Conservation (phyloP, 164 flowering plant genomes). For the Platanus orientalis region DNA sequence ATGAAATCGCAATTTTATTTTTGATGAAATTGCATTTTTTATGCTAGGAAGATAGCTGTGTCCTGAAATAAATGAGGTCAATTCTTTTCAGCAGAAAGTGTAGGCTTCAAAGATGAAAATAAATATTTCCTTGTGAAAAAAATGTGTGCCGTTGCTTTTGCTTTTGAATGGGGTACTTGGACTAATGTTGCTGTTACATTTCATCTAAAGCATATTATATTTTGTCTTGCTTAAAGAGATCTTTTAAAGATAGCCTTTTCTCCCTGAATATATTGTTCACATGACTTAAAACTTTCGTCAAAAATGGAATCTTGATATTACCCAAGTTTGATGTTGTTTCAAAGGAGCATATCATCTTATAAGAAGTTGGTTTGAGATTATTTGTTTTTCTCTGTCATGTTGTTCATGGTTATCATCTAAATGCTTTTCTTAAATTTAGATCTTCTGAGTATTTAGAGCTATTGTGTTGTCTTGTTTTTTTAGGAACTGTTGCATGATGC, state of each 20-base stretch:
- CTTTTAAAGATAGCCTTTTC: too few species aligned
- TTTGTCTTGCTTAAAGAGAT: not conserved
- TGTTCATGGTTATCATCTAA: not conserved
- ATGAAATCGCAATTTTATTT: too few species aligned
- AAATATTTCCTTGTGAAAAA: too few species aligned
- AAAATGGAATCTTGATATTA: too few species aligned
- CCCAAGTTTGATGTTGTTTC: too few species aligned
- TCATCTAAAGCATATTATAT: not conserved
- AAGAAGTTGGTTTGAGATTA: not conserved
- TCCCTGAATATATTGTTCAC: too few species aligned
- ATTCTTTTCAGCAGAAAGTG: not conserved
- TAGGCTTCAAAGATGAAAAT: not conserved
- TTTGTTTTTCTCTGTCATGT: not conserved
- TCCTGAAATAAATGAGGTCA: not conserved
- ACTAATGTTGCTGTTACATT: not conserved
- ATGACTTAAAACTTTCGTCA: too few species aligned
- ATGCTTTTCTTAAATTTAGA: not conserved
- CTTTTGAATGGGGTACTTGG: not conserved
- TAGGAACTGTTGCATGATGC: constrained; percentile 52
- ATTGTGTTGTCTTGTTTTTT: constrained; percentile 5
- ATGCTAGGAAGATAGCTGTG: too few species aligned
- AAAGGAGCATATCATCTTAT: too few species aligned
- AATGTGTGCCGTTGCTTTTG: too few species aligned
- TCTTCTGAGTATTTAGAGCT: not conserved
- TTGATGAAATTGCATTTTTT: too few species aligned